A percentile compares a stretch with the other conserved stretches of the same genome.
Conservation (phyloP, 2,329 filamentous ascomycete genomes). For the Pseudogymnoascus sp. region DNA sequence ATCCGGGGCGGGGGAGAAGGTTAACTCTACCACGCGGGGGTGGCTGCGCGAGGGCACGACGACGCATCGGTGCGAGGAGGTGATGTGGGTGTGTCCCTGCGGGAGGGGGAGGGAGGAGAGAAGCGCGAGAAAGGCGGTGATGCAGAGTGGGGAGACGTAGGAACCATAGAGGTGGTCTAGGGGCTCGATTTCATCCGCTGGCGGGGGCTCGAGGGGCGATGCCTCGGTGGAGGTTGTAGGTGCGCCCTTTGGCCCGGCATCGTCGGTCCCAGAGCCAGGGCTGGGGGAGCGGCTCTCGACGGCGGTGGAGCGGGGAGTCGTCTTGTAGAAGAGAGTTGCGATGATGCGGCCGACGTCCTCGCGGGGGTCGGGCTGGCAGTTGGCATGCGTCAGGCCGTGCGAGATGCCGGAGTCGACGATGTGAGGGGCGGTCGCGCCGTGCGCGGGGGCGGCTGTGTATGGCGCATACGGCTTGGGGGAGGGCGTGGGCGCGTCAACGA, state of each 20-base stretch:
- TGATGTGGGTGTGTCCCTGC: constrained; percentile 42
- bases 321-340: constrained; percentile 60
- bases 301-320: constrained; percentile 28
- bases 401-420: constrained; percentile 57
- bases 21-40: constrained; percentile 60
- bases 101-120: constrained; percentile 57
- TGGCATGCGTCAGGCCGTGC: constrained; percentile 57
- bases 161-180: constrained; percentile 61
- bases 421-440: constrained; percentile 47
- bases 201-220: constrained; percentile 54
- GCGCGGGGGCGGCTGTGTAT: constrained; percentile 56
- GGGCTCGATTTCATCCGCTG: constrained; percentile 47
- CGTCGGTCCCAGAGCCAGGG: constrained; percentile 28
- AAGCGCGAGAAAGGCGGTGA: constrained; percentile 59
- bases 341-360: constrained; percentile 46
- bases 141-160: constrained; percentile 58
- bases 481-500: constrained; percentile 45
- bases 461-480: constrained; percentile 38
- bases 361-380: constrained; percentile 51
- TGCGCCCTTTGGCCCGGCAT: constrained; percentile 37
- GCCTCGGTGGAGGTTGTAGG: constrained; percentile 52
- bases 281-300: constrained; percentile 23
- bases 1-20: constrained; percentile 53
- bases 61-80: constrained; percentile 59
- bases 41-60: constrained; percentile 45